A percentile compares a stretch with the other conserved stretches of the same genome.
phyloP scores from a whole-genome alignment of 2,329 filamentous ascomycete species.

The Westerdykella sp. region DNA sequence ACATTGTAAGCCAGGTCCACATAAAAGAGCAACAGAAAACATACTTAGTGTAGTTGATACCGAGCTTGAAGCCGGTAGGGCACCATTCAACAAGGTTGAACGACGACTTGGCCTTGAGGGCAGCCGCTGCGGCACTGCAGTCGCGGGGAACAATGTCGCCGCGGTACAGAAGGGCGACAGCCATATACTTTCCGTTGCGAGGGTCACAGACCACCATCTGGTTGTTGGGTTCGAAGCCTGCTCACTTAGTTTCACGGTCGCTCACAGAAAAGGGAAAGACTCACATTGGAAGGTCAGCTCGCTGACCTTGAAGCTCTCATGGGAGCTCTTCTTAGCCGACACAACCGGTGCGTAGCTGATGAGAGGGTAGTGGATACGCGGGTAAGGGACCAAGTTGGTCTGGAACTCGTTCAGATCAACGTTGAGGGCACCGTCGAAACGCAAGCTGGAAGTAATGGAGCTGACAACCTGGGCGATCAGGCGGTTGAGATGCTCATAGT shows the following conservation, averaged over 20 bases:
- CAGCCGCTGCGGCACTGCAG: constrained; percentile 60
- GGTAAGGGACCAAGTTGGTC: constrained; percentile 68
- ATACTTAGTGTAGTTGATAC: constrained; percentile 63
- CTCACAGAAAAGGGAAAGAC: constrained; percentile 3
- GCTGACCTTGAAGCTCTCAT: constrained; percentile 81
- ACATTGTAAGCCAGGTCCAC: constrained; percentile 29
- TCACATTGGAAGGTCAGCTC: constrained; percentile 69
- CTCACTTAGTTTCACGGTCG: constrained; percentile 18
- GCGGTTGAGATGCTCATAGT: constrained; percentile 66
- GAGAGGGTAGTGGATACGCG: constrained; percentile 67
- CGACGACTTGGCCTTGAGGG: constrained; percentile 63
- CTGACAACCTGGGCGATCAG: constrained; percentile 69
- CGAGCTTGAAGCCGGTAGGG: constrained; percentile 69
- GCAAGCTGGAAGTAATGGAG: constrained; percentile 66
- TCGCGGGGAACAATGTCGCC: constrained; percentile 66
- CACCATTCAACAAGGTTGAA: constrained; percentile 73
- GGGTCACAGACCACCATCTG: constrained; percentile 73
- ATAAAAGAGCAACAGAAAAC: constrained; percentile 5
- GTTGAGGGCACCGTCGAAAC: constrained; percentile 66
- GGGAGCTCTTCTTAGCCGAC: constrained; percentile 67
- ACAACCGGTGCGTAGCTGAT: constrained; percentile 69
- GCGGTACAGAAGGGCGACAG: constrained; percentile 64
- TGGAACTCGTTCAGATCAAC: constrained; percentile 74
- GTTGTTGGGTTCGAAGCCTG: constrained; percentile 72
- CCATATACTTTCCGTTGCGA: constrained; percentile 72